Conservation (phyloP, 2,329 filamentous ascomycete species). For the Fusarium sp. region DNA sequence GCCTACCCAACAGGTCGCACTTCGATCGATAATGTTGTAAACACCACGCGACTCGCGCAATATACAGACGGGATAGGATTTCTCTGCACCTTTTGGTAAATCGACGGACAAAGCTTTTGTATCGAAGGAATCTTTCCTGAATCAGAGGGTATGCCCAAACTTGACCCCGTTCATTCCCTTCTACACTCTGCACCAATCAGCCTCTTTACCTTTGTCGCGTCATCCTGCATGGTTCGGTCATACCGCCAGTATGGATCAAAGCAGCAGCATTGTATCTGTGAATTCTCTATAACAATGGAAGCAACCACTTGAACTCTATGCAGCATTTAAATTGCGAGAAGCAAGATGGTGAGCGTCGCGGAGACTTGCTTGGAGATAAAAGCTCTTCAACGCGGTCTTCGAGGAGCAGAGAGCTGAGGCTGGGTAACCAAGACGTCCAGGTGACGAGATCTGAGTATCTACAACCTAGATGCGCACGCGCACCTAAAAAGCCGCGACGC, state of each 20-base stretch:
- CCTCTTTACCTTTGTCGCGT: slow-evolving; percentile 43
- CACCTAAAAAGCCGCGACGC: slow-evolving; percentile 42
- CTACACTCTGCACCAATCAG: slow-evolving; percentile 35
- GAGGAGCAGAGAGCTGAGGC: slow-evolving; percentile 39
- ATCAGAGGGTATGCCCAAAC: slow-evolving; percentile 54
- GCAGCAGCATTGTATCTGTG: slow-evolving; percentile 50
- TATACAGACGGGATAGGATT: slow-evolving; percentile 47
- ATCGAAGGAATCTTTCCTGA: slow-evolving; percentile 38
- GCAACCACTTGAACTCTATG: slow-evolving; percentile 43
- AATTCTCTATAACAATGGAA: slow-evolving; percentile 50
- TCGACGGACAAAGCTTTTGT: slow-evolving; percentile 44
- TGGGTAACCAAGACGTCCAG: slow-evolving; percentile 37
- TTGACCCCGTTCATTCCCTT: slow-evolving; percentile 42
- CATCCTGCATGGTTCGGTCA: slow-evolving; percentile 29
- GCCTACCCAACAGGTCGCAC: slow-evolving; percentile 45
- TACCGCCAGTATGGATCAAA: slow-evolving; percentile 45
- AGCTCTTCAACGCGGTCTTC: slow-evolving; percentile 42
- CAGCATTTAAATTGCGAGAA: slow-evolving; percentile 51
- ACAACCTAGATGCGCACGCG: slow-evolving; percentile 43
- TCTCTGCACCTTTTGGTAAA: slow-evolving; percentile 42
- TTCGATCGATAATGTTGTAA: slow-evolving; percentile 53
- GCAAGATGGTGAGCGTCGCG: slow-evolving; percentile 43
- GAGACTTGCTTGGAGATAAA: slow-evolving; percentile 45
- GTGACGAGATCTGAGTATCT: slow-evolving; percentile 44
- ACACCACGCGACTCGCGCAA: slow-evolving; percentile 48